Evolutionary conservation across 305 asterid species (phyloP), one percentile per base, ranked within the genome.

Genomic region (Fraxinus xanthoxyloides): DNA sequence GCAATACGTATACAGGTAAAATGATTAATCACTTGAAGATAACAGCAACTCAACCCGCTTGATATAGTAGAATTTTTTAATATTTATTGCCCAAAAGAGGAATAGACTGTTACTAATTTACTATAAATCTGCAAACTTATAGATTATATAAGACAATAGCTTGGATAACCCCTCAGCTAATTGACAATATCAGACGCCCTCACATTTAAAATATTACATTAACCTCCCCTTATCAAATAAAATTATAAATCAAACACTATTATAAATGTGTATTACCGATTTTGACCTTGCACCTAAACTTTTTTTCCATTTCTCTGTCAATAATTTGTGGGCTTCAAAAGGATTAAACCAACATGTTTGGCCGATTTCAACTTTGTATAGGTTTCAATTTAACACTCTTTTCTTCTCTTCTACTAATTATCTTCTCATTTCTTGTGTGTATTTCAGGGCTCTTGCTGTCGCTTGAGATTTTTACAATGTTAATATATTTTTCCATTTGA

Each of bases 1-100:
- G 78, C 19, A 40, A 69, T 48, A 5, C 35, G 54, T 30, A 69
- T 40, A 21, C n/a, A 34, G 38, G 72, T 83, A 48, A 79, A 83
- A 51, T 32, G 54, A 54, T 36, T 28, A 72, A 40, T 31, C 81
- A 35, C 19, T 61, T 34, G 43, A 15, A 46, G 32, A 54, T 77
- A 56, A 4, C 17, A 2, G 28, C 48, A 32, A 5, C 24, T 34
- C 15, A 31, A 43, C 78, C 67, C 34, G 74, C 34, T 30, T 23
- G 35, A 72, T 72, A 15, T 13, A 51, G 46, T 31, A 74, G 24
- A n/a, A 76, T 15, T 34, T 32, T 19, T 30, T 54, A 65, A 79
- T 61, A 23, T 61, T 61, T 61, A 2, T 8, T 21, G 31, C 70
- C 31, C 12, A 61, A 61, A 23, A 61, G 65, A 54, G 65, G 9